phyloP scores from a whole-genome alignment of 176 grass and related monocot genomes.

The Oryza officinalis region DNA sequence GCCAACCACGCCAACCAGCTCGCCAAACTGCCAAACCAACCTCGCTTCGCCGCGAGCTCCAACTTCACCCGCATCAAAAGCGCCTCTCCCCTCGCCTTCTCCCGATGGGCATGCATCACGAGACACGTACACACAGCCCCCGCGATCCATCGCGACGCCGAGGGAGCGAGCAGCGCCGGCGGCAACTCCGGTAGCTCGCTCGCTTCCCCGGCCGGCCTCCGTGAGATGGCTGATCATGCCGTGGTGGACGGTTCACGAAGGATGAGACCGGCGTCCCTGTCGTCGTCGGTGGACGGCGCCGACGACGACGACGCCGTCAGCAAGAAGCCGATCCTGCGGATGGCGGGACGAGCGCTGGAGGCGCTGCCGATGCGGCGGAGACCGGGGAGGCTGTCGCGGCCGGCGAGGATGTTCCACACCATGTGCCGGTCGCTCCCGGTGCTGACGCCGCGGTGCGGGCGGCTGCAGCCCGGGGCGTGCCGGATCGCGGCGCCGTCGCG shows the following conservation, averaged over 20 bases:
- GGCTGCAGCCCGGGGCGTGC: constrained; percentile 26
- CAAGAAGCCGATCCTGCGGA: constrained; percentile 6
- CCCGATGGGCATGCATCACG: constrained; percentile 28
- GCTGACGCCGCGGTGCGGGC: constrained; percentile 46
- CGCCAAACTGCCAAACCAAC: constrained; percentile 13
- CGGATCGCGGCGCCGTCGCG: not conserved
- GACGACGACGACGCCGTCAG: not conserved
- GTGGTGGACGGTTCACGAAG: not conserved
- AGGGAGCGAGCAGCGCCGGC: constrained; percentile 34
- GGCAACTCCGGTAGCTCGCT: constrained; percentile 25
- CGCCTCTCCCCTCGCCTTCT: constrained; percentile 17
- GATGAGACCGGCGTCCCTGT: constrained; percentile 15
- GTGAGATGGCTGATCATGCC: constrained; percentile 19
- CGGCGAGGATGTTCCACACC: constrained; percentile 43
- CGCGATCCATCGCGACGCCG: not conserved
- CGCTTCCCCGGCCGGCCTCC: constrained; percentile 17
- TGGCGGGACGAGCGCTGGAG: constrained; percentile 38
- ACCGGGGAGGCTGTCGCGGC: constrained; percentile 18
- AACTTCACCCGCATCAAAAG: constrained; percentile 27
- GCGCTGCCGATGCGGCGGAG: constrained; percentile 11
- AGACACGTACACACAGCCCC: not conserved
- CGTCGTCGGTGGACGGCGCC: not conserved
- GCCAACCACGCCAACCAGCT: constrained; percentile 17
- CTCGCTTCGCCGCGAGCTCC: not conserved
- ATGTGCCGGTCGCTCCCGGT: constrained; percentile 63